Percentiles rank a stretch among this genome's conserved stretches.
Conservation (phyloP, 2,329 filamentous ascomycete species). For the Microascus cirrosus region DNA sequence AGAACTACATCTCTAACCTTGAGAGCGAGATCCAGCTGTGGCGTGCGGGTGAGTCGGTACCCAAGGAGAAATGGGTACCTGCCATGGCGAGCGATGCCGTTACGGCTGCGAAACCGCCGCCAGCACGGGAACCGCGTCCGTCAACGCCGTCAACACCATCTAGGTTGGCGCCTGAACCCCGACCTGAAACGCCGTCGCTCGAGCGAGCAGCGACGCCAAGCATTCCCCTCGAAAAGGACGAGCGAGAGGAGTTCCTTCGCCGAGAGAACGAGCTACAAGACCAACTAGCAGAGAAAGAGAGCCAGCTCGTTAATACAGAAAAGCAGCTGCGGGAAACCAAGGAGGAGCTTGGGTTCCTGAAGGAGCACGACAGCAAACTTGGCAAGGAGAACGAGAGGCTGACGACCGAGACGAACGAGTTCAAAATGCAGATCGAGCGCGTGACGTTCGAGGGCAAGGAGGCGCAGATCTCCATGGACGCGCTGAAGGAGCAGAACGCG, state of each 20-base stretch:
- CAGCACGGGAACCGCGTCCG: constrained; percentile 32
- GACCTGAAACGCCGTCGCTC: constrained; percentile 51
- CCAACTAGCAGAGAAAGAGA: constrained; percentile 87
- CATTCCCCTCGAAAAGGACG: constrained; percentile 84
- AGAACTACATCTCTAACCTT: constrained; percentile 71
- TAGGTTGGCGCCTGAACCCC: constrained; percentile 41
- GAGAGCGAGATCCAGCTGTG: constrained; percentile 80
- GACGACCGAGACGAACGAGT: constrained; percentile 75
- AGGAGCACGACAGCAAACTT: constrained; percentile 73
- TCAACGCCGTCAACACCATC: constrained; percentile 36
- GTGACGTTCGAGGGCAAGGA: constrained; percentile 95
- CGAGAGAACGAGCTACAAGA: constrained; percentile 96
- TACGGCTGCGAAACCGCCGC: constrained; percentile 18
- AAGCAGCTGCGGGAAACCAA: constrained; percentile 71
- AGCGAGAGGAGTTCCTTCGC: constrained; percentile 88
- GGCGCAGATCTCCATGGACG: constrained; percentile 94
- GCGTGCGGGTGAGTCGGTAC: constrained; percentile 79
- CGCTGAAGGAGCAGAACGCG: constrained; percentile 86
- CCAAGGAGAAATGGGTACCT: constrained; percentile 78
- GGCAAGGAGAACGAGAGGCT: constrained; percentile 87
- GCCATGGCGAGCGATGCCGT: constrained; percentile 42
- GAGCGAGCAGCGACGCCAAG: constrained; percentile 83
- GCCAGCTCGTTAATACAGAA: constrained; percentile 66
- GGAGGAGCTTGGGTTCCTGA: constrained; percentile 75
- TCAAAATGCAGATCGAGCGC: constrained; percentile 95